phyloP scores from a whole-genome alignment of 768 basidiomycete genomes.

The Chalciporus pseudorubinellus region DNA sequence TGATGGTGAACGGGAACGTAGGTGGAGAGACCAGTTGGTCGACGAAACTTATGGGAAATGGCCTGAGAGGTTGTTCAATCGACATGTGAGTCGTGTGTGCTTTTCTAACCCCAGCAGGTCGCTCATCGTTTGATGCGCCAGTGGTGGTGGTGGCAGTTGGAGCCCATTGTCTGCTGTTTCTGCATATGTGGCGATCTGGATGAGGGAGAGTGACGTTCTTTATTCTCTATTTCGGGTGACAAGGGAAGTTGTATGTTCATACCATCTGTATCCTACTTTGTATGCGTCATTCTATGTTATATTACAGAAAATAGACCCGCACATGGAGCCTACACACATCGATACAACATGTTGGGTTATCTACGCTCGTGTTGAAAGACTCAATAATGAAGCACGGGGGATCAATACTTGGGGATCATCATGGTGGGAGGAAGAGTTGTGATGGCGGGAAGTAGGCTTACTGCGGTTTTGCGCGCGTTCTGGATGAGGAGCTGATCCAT shows the following conservation, averaged over 20 bases:
- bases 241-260: not conserved
- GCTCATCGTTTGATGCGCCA: conserved; percentile 26
- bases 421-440: conserved; percentile 92
- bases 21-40: conserved; percentile 43
- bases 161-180: conserved; percentile 62
- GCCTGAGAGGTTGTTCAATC: conserved; percentile 68
- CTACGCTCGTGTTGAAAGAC: conserved; percentile 3
- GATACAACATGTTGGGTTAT: not conserved
- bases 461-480: conserved; percentile 74
- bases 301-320: not conserved
- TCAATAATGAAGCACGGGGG: not conserved
- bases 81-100: conserved; percentile 48
- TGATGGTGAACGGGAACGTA: conserved; percentile 33
- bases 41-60: conserved; percentile 61
- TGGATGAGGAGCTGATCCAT: conserved; percentile 94
- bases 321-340: not conserved
- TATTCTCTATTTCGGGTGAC: not conserved
- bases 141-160: conserved; percentile 87
- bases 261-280: conserved; percentile 15
- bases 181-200: conserved; percentile 49
- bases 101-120: not conserved
- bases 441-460: conserved; percentile 75
- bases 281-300: conserved; percentile 3
- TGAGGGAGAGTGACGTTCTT: conserved; percentile 37
- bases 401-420: conserved; percentile 55